Evolutionary conservation across 2,329 filamentous ascomycete species (phyloP).

Genomic region (Cryphonectria carpinicola): DNA sequence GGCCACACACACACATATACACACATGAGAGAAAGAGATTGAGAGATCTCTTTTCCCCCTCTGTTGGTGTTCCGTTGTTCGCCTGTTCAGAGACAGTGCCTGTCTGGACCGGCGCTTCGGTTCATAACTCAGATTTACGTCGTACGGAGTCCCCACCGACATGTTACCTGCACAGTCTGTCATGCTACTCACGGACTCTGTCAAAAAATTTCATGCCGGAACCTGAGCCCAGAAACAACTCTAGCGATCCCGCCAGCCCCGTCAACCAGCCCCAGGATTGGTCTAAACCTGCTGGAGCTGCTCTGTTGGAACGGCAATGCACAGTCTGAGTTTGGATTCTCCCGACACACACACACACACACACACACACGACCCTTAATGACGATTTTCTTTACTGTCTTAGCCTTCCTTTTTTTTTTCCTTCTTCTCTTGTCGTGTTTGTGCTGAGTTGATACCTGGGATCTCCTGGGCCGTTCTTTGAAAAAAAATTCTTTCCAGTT

Average conservation of each 20-base stretch:
- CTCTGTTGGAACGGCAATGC: constrained; percentile 30
- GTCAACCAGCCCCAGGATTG: constrained; percentile 29
- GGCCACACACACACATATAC: not conserved
- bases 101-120: constrained; percentile 28
- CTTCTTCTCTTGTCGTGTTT: not conserved
- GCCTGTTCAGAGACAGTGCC: constrained; percentile 23
- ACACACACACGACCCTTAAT: constrained; percentile 20
- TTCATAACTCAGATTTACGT: constrained; percentile 22
- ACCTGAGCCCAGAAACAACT: constrained; percentile 26
- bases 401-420: constrained; percentile 18
- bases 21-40: not conserved
- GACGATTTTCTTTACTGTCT: constrained; percentile 29
- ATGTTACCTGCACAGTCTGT: constrained; percentile 25
- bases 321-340: constrained; percentile 25
- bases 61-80: constrained; percentile 24
- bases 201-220: constrained; percentile 29
- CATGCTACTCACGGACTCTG: constrained; percentile 29
- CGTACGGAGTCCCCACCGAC: constrained; percentile 24
- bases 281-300: constrained; percentile 28
- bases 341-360: constrained; percentile 24
- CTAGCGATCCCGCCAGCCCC: constrained; percentile 28
- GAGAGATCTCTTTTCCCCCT: not conserved
- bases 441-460: constrained; percentile 4
- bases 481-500: constrained; percentile 13
- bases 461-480: constrained; percentile 11